A percentile compares a stretch with the other conserved stretches of the same genome.
Conservation (phyloP, 1,139 yeast species). For the Yamadazyma triangularis region DNA sequence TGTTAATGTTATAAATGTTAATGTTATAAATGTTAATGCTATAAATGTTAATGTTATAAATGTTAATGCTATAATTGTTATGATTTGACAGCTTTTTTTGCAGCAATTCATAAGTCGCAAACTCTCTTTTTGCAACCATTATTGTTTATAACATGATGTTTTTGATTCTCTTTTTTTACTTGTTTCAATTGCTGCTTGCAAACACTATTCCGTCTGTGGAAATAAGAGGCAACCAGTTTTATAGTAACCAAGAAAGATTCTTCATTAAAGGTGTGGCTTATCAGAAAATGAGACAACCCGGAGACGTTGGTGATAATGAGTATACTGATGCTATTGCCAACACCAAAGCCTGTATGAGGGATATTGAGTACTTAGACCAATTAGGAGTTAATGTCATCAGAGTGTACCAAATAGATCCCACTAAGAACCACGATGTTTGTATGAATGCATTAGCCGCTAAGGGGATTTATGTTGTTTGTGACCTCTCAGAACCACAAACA, state of each 20-base stretch:
- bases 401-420: constrained; percentile 52
- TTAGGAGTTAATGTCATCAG: constrained; percentile 51
- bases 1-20: too few species aligned
- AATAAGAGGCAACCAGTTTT: too few species aligned
- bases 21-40: too few species aligned
- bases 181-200: too few species aligned
- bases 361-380: constrained; percentile 41
- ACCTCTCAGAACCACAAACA: constrained; percentile 49
- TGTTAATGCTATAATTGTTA: too few species aligned
- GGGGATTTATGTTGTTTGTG: constrained; percentile 55
- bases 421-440: constrained; percentile 48
- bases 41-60: too few species aligned
- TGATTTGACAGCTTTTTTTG: too few species aligned
- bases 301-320: constrained; percentile 18
- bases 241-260: constrained; percentile 43
- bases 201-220: too few species aligned
- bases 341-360: constrained; percentile 44
- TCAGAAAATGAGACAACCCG: constrained; percentile 41
- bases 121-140: too few species aligned
- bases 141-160: too few species aligned
- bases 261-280: constrained; percentile 58
- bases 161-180: too few species aligned
- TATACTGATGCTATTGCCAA: constrained; percentile 54
- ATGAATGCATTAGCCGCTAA: constrained; percentile 48
- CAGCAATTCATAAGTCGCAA: too few species aligned